Evolutionary conservation across 2,329 filamentous ascomycete genomes (phyloP).

Genomic region (Xylariaceae sp.): DNA sequence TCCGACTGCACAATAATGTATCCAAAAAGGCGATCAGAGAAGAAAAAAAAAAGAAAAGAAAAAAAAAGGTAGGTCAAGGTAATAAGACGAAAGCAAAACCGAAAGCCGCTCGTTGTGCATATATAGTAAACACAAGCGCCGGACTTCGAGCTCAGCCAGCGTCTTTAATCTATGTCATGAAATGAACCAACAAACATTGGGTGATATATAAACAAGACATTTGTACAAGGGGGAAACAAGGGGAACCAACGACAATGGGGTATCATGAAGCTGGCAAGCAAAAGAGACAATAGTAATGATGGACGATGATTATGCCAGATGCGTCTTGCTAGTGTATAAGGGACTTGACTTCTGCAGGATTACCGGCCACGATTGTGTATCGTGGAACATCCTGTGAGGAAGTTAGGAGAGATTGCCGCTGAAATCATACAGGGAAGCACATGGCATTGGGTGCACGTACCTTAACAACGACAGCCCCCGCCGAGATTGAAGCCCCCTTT

Average conservation of each 20-base stretch:
- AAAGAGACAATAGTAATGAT: conserved; percentile 1
- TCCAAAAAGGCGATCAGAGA: not conserved
- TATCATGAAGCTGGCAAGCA: conserved; percentile 16
- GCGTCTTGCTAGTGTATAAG: conserved; percentile 20
- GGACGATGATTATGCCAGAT: not conserved
- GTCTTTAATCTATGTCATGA: conserved; percentile 12
- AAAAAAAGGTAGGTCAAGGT: not conserved
- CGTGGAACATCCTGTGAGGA: conserved; percentile 52
- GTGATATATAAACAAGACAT: conserved; percentile 9
- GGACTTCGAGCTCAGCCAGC: not conserved
- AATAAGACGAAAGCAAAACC: not conserved
- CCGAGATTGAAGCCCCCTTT: conserved; percentile 71
- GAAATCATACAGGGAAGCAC: not conserved
- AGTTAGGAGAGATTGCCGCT: conserved; percentile 4
- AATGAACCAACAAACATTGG: not conserved
- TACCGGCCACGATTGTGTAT: conserved; percentile 64
- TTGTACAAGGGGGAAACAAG: conserved; percentile 9
- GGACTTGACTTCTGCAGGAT: conserved; percentile 56
- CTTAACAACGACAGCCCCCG: conserved; percentile 81
- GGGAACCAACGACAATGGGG: conserved; percentile 14
- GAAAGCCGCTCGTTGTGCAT: not conserved
- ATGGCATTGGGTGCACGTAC: conserved; percentile 39
- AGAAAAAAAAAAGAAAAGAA: not conserved
- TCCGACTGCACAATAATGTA: conserved; percentile 1
- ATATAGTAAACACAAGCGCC: conserved; percentile 2